phyloP scores from a whole-genome alignment of 2,329 filamentous ascomycete genomes.

The Clonostachys byssicola region DNA sequence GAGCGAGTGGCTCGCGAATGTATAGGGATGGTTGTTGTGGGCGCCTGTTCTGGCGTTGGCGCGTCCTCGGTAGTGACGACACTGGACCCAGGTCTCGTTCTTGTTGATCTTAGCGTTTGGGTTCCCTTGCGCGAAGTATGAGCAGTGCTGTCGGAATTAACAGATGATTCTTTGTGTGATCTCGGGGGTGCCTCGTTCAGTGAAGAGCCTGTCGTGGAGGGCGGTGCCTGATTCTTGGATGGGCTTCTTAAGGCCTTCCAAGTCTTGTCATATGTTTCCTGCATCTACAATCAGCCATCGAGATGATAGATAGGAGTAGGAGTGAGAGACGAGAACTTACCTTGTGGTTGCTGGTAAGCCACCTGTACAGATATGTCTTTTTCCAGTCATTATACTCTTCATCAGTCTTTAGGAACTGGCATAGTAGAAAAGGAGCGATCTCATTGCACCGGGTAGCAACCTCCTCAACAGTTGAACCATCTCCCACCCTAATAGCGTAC shows the following conservation, averaged over 20 bases:
- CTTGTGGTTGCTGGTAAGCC: conserved; percentile 33
- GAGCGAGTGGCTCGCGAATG: too few relatives aligned
- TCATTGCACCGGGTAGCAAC: conserved; percentile 38
- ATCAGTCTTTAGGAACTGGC: conserved; percentile 40
- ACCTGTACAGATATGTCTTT: conserved; percentile 41
- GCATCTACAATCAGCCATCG: too few relatives aligned
- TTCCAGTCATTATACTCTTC: conserved; percentile 30
- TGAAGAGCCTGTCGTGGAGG: too few relatives aligned
- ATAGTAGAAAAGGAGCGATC: conserved; percentile 46
- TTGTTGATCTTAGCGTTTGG: background rate
- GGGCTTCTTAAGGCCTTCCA: too few relatives aligned
- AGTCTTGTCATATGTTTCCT: too few relatives aligned
- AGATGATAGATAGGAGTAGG: too few relatives aligned
- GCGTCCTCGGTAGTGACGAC: background rate
- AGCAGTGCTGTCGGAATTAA: too few relatives aligned
- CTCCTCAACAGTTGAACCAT: conserved; percentile 46
- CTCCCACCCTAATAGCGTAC: conserved; percentile 48
- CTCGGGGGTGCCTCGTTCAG: too few relatives aligned
- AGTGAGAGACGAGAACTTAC: conserved; percentile 21
- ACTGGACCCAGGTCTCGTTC: background rate
- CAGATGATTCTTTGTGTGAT: too few relatives aligned
- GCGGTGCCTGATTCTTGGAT: too few relatives aligned
- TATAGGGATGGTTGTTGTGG: conserved; percentile 4
- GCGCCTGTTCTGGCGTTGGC: background rate
- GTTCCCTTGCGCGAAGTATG: too few relatives aligned